phyloP scores from a whole-genome alignment of 805 yeast genomes.

The Dipodascus geniculatus region DNA sequence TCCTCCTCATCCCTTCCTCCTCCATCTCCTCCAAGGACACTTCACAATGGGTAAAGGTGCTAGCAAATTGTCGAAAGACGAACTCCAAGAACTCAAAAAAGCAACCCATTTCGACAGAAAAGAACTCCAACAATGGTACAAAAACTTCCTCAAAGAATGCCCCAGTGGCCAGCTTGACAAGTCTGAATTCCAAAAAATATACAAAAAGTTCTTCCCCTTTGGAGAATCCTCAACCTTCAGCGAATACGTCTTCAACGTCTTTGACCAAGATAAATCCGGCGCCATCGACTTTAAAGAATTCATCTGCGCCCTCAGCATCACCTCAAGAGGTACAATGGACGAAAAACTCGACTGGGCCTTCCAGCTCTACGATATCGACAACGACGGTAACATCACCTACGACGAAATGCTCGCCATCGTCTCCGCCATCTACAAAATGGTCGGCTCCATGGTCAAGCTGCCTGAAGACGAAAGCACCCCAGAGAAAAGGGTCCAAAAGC shows the following conservation, averaged over 20 bases:
- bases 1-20: too few relatives aligned
- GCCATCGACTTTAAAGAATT: conserved; percentile 86
- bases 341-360: conserved; percentile 88
- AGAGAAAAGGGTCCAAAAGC: conserved; percentile 71
- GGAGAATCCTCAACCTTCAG: conserved; percentile 94
- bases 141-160: conserved; percentile 89
- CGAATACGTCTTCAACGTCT: conserved; percentile 74
- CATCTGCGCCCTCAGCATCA: conserved; percentile 73
- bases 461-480: conserved; percentile 90
- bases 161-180: conserved; percentile 80
- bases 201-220: conserved; percentile 95
- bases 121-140: conserved; percentile 97
- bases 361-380: conserved; percentile 72
- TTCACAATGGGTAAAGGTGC: conserved; percentile 97
- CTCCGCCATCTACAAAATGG: conserved; percentile 82
- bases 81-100: conserved; percentile 65
- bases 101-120: conserved; percentile 87
- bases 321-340: conserved; percentile 73
- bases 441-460: conserved; percentile 83
- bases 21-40: too few relatives aligned
- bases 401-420: conserved; percentile 74
- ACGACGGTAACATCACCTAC: conserved; percentile 63
- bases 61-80: conserved; percentile 85
- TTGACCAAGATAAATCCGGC: conserved; percentile 73
- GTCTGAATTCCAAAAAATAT: conserved; percentile 82